Evolutionary conservation across 495 filamentous ascomycete genomes (phyloP).

Genomic region (Aspergillus ostianus): DNA sequence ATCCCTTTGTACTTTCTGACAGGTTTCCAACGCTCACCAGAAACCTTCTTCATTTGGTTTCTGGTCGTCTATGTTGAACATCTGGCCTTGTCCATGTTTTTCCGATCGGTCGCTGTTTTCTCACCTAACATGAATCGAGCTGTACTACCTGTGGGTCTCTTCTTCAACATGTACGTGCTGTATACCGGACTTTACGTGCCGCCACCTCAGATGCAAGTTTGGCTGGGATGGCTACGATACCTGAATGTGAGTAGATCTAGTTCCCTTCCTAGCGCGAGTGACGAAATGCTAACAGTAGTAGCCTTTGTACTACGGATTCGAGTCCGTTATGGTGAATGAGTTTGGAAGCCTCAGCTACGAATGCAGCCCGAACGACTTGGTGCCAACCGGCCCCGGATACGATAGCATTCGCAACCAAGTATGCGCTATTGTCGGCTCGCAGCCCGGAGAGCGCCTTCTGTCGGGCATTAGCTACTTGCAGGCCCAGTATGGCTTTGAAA

Average conservation of each 20-base stretch:
- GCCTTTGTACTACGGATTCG: constrained; percentile 50
- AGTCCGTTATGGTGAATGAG: constrained; percentile 53
- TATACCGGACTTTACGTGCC: constrained; percentile 10
- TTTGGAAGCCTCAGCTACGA: constrained; percentile 28
- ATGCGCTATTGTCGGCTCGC: constrained; percentile 46
- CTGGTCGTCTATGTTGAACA: constrained; percentile 36
- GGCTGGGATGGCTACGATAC: constrained; percentile 60
- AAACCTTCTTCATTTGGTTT: constrained; percentile 68
- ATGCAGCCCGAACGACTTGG: constrained; percentile 11
- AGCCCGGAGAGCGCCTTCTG: constrained; percentile 40
- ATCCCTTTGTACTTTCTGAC: constrained; percentile 64
- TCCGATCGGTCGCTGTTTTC: constrained; percentile 9
- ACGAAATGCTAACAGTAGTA: background rate
- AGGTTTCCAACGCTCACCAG: constrained; percentile 55
- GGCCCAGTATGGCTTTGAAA: constrained; percentile 43
- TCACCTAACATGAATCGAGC: constrained; percentile 2
- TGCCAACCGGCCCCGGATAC: constrained; percentile 32
- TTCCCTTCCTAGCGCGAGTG: background rate
- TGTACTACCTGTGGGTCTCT: constrained; percentile 9
- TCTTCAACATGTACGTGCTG: constrained; percentile 10
- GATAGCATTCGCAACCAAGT: constrained; percentile 32
- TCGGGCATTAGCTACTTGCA: constrained; percentile 44
- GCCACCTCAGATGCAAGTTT: constrained; percentile 26
- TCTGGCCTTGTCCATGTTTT: constrained; percentile 8
- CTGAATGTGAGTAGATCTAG: constrained; percentile 40